A percentile compares a stretch with the other conserved stretches of the same genome.
Conservation (phyloP, 2,329 filamentous ascomycete species). For the Colletotrichum orbiculare region DNA sequence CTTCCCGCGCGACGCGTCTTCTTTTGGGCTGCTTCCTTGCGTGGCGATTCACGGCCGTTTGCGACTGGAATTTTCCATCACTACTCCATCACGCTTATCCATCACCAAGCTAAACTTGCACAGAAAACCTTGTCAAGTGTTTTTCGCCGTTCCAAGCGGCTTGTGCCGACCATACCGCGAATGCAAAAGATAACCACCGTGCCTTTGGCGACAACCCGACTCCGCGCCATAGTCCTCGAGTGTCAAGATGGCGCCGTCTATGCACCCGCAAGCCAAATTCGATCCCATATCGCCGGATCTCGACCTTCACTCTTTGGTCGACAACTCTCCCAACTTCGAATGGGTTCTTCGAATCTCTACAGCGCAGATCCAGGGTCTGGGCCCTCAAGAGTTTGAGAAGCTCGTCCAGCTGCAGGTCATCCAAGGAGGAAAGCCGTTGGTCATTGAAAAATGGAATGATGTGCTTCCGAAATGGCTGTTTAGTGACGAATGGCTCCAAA, state of each 20-base stretch:
- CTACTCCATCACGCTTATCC: too few relatives aligned
- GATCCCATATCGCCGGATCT: conserved; percentile 90
- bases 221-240: neutral
- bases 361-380: conserved; percentile 80
- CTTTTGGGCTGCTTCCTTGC: too few relatives aligned
- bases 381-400: conserved; percentile 84
- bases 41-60: too few relatives aligned
- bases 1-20: too few relatives aligned
- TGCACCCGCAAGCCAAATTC: conserved; percentile 87
- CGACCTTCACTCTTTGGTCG: conserved; percentile 80
- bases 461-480: conserved; percentile 83
- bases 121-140: too few relatives aligned
- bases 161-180: too few relatives aligned
- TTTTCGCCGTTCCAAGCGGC: too few relatives aligned
- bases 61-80: too few relatives aligned
- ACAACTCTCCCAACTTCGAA: conserved; percentile 84
- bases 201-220: conserved; percentile 1
- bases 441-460: conserved; percentile 89
- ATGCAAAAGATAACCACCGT: neutral
- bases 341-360: conserved; percentile 85
- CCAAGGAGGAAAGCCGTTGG: conserved; percentile 84
- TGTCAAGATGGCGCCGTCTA: conserved; percentile 75
- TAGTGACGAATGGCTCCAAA: conserved; percentile 81
- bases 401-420: conserved; percentile 87
- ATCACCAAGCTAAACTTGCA: too few relatives aligned